Evolutionary conservation across 1,139 yeast species (phyloP).

Genomic region (Sugiyamaella neomexicana): DNA sequence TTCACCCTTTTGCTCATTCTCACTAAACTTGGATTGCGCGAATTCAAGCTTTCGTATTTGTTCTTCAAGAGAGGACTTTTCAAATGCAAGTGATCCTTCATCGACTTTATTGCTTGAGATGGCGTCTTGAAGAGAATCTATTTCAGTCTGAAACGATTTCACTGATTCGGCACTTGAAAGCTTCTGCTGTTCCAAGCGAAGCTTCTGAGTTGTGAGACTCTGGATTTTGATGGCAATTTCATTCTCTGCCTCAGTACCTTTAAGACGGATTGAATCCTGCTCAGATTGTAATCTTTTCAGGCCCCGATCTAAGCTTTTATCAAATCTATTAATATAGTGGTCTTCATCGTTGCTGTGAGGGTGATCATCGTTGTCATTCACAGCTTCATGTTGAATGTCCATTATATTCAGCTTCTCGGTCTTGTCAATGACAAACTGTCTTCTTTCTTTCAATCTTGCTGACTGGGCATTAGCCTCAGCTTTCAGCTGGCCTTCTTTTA

Average conservation of each 20-base stretch:
- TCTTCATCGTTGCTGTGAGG: not conserved
- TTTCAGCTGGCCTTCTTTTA: constrained; percentile 59
- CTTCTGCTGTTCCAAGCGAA: constrained; percentile 48
- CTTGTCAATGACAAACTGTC: constrained; percentile 31
- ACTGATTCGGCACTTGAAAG: constrained; percentile 45
- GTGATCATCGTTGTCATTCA: not conserved
- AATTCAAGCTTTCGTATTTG: constrained; percentile 41
- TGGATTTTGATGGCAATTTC: constrained; percentile 34
- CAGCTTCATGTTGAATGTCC: constrained; percentile 9
- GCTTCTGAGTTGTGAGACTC: constrained; percentile 41
- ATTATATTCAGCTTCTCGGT: constrained; percentile 15
- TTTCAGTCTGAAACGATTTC: constrained; percentile 38
- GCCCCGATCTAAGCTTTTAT: constrained; percentile 20
- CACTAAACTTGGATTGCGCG: constrained; percentile 14
- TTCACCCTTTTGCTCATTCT: constrained; percentile 19
- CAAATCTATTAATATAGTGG: constrained; percentile 17
- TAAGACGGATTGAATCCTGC: constrained; percentile 22
- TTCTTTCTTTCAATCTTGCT: constrained; percentile 3
- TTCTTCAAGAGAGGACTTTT: constrained; percentile 41
- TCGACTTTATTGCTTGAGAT: constrained; percentile 45
- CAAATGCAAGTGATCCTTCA: constrained; percentile 46
- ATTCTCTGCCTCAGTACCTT: constrained; percentile 27
- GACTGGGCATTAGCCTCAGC: constrained; percentile 48
- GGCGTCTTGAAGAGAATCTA: constrained; percentile 41
- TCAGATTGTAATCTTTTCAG: constrained; percentile 23